A percentile compares a stretch with the other conserved stretches of the same genome.
phyloP scores from a whole-genome alignment of 2,329 filamentous ascomycete genomes.

The Penicillium sp. region DNA sequence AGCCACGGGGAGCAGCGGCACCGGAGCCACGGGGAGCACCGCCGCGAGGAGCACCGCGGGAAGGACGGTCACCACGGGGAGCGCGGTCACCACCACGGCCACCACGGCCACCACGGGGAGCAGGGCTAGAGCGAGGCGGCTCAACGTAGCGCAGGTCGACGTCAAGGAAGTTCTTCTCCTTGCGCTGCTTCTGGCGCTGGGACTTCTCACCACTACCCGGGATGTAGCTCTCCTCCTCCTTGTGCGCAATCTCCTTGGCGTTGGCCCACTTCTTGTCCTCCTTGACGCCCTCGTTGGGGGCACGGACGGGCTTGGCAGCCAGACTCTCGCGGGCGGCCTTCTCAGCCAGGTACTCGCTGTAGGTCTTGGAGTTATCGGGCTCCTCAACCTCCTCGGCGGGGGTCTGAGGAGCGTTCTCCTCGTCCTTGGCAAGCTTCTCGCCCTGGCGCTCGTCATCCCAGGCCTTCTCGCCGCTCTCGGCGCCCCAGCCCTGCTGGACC shows the following conservation, averaged over 20 bases:
- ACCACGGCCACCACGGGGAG: constrained; percentile 26
- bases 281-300: constrained; percentile 88
- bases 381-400: constrained; percentile 49
- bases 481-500: constrained; percentile 81
- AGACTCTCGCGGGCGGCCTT: constrained; percentile 64
- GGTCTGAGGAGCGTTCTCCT: constrained; percentile 67
- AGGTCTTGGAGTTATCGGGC: constrained; percentile 86
- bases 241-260: constrained; percentile 62
- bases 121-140: constrained; percentile 53
- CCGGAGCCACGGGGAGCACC: constrained; percentile 35
- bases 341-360: constrained; percentile 79
- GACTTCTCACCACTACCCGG: constrained; percentile 69
- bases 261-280: constrained; percentile 86
- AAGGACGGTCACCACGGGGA: constrained; percentile 37
- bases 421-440: constrained; percentile 79
- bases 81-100: constrained; percentile 22
- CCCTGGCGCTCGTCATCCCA: constrained; percentile 88
- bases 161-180: constrained; percentile 84
- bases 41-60: constrained; percentile 50
- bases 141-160: constrained; percentile 82
- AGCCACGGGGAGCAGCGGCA: constrained; percentile 37
- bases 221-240: constrained; percentile 69
- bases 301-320: constrained; percentile 67
- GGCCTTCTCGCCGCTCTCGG: constrained; percentile 73
- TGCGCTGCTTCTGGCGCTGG: constrained; percentile 78